Base-by-base conservation (phyloP, 352 stramenopile genomes). In the Pythium volutum region DNA sequence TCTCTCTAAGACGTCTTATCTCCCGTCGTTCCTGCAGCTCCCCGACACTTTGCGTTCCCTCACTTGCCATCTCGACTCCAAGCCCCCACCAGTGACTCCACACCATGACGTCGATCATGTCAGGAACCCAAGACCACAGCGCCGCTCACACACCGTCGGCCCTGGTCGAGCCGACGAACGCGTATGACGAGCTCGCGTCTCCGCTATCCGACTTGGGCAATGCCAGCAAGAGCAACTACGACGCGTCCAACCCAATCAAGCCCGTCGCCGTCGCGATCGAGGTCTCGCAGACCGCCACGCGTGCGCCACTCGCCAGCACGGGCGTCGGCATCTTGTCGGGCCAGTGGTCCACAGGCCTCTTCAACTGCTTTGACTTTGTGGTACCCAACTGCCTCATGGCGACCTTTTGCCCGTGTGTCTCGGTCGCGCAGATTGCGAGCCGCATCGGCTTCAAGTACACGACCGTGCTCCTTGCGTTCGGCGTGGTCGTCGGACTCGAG, bases 381-480 rank as follows among this genome's bases (percentile, higher is more conserved):
- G 51, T 68, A 14, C 66, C 66, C 46, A 73, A 70, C 53, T 73
- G 61, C 58, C 41, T 33, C 55, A 73, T 73, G 66, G 49, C 47
- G n/a, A 59, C 43, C 31, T 62, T 59, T 23, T 73, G 66, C 25
- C 66, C 66, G 38, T 73, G 60, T 29, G 48, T 71, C 23, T 65
- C 59, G 23, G 26, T 61, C 22, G 58, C 64, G 5, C 64, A 71
- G 50, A 68, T 66, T 34, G 58, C 51, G 11, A 46, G 53, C 29
- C 64, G 64, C 16, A 11, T 70, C 15, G 64, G 64, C 12, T 45
- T 59, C 42, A 54, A 49, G 52, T 70, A 67, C 58, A 62, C 2
- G 45, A 58, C 25, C 20, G 50, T 27, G 6, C 45, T 70, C 25
- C 29, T 61, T 20, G 43, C 22, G 42, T 61, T 61, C n/a, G 36